A percentile compares a stretch with the other conserved stretches of the same genome.
phyloP scores from a whole-genome alignment of 352 stramenopile genomes.

The Phytophthora citrophthora region DNA sequence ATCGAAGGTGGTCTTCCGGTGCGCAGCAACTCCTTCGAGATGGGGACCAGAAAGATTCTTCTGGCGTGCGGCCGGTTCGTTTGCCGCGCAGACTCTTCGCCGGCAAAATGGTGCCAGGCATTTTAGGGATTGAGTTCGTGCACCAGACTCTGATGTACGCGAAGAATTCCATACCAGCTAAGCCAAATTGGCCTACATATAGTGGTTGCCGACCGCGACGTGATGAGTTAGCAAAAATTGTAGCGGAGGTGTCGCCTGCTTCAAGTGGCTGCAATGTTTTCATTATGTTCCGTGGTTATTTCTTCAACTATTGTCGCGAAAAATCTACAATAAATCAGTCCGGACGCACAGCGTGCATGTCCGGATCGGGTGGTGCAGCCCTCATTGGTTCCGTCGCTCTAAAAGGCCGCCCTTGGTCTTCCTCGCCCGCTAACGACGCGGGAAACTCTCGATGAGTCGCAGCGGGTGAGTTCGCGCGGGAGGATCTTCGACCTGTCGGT shows the following conservation, averaged over 20 bases:
- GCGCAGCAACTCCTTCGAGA: background rate
- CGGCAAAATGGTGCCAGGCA: too few relatives aligned
- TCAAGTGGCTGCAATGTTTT: constrained; percentile 5
- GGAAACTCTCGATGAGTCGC: constrained; percentile 46
- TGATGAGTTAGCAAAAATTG: background rate
- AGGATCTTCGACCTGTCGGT: constrained; percentile 46
- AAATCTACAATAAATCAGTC: constrained; percentile 35
- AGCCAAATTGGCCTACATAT: too few relatives aligned
- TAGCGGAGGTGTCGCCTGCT: background rate
- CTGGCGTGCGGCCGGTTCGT: constrained; percentile 3
- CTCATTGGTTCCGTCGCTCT: constrained; percentile 8
- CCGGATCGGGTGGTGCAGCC: background rate
- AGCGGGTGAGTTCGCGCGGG: constrained; percentile 23
- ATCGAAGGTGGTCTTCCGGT: too few relatives aligned
- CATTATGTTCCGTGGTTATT: constrained; percentile 19
- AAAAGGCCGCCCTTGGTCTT: constrained; percentile 8
- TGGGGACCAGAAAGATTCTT: background rate
- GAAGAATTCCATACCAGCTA: too few relatives aligned
- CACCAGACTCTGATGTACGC: too few relatives aligned
- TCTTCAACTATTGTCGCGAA: constrained; percentile 21
- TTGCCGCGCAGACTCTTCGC: too few relatives aligned
- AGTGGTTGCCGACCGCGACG: too few relatives aligned
- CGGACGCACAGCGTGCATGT: background rate
- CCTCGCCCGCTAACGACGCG: constrained; percentile 21
- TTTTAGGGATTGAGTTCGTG: too few relatives aligned